A percentile compares a stretch with the other conserved stretches of the same genome.
Conservation (phyloP, 2,329 filamentous ascomycete genomes). For the Hortaea sp. region DNA sequence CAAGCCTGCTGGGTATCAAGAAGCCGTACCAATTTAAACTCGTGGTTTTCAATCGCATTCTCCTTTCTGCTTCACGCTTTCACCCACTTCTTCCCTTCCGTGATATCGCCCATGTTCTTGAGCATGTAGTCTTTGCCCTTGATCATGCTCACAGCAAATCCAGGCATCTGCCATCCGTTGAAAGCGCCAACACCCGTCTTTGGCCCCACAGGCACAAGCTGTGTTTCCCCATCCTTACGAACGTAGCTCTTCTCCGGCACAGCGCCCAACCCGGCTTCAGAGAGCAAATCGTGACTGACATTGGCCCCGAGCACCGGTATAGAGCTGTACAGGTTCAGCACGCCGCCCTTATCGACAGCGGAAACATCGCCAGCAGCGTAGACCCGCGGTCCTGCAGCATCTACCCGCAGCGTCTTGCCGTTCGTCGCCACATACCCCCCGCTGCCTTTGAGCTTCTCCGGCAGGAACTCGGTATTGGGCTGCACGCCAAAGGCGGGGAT, state of each 20-base stretch:
- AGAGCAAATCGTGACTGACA: conserved; percentile 37
- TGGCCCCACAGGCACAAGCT: conserved; percentile 19
- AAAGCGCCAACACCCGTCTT: conserved; percentile 28
- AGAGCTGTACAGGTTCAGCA: conserved; percentile 30
- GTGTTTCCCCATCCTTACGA: conserved; percentile 22
- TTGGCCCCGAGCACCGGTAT: conserved; percentile 35
- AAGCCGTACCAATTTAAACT: no score
- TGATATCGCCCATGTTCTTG: conserved; percentile 16
- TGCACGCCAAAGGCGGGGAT: conserved; percentile 42
- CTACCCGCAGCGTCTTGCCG: conserved; percentile 34
- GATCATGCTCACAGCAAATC: conserved; percentile 23
- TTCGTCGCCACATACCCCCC: conserved; percentile 42
- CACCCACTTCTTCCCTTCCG: conserved; percentile 19
- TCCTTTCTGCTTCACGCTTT: conserved; percentile 12
- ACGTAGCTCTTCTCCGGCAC: conserved; percentile 19
- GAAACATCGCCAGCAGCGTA: conserved; percentile 41
- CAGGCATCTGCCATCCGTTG: conserved; percentile 23
- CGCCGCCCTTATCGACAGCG: conserved; percentile 31
- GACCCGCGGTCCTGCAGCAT: conserved; percentile 34
- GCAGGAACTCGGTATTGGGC: conserved; percentile 45
- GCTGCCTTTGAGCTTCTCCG: conserved; percentile 32
- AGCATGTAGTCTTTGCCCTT: conserved; percentile 30
- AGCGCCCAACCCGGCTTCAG: conserved; percentile 15
- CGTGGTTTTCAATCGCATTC: background rate
- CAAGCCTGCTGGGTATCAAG: no score